Percentiles rank a stretch among this genome's conserved stretches.
These are phyloP conservation scores for Sequoiadendron giganteum DNA, from an alignment of 75 land plant species.

Conservation along the genomic window DNA sequence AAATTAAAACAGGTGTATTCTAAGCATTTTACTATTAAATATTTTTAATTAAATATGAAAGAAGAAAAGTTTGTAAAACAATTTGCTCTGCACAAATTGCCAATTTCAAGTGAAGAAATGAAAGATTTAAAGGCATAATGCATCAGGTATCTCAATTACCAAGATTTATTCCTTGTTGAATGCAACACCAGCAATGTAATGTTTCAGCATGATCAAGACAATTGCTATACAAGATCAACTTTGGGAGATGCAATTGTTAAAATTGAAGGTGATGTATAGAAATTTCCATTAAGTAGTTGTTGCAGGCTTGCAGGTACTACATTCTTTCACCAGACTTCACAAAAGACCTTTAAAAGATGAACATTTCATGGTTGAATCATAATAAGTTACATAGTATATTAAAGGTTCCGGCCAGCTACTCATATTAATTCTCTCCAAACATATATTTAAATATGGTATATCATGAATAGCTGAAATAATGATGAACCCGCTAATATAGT, in stretches of 20 bases:
- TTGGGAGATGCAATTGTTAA: neutral
- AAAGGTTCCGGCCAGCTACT: neutral
- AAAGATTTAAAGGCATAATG: neutral
- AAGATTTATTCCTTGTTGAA: neutral
- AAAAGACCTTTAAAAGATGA: neutral
- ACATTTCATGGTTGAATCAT: neutral
- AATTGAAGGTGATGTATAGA: neutral
- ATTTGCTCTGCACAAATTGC: neutral
- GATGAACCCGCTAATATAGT: neutral
- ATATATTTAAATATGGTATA: neutral
- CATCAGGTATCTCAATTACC: neutral
- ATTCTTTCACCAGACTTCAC: neutral
- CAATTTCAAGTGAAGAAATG: neutral
- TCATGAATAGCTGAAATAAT: neutral
- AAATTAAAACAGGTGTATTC: neutral
- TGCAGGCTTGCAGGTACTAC: no score
- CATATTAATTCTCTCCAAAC: neutral
- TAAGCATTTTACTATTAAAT: neutral
- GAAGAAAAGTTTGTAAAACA: neutral
- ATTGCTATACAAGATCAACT: neutral
- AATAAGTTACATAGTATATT: neutral
- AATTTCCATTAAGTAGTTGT: neutral
- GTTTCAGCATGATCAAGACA: neutral
- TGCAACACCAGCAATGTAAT: neutral
- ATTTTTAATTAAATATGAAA: neutral